Conservation (phyloP, 2,329 filamentous ascomycete species). For the Cladosporium austrohemisphaericum region DNA sequence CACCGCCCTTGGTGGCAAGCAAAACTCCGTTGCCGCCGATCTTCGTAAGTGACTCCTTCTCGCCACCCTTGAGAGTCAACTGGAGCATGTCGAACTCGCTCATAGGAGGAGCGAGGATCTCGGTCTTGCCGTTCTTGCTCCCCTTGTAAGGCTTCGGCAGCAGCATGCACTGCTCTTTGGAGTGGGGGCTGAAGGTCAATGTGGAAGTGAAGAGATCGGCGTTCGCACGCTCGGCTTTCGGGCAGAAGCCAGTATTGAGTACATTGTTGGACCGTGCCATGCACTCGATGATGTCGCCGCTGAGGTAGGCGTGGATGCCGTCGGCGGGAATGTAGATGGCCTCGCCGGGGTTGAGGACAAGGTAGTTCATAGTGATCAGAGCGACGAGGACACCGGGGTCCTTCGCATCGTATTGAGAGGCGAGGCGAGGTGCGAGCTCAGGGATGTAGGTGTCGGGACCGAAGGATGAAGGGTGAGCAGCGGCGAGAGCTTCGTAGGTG, state of each 20-base stretch:
- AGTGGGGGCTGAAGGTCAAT: constrained; percentile 62
- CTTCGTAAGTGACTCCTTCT: constrained; percentile 55
- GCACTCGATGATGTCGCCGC: constrained; percentile 72
- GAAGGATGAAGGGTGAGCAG: constrained; percentile 48
- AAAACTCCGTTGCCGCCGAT: constrained; percentile 61
- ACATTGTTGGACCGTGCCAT: constrained; percentile 76
- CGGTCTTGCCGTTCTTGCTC: constrained; percentile 58
- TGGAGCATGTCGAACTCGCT: constrained; percentile 69
- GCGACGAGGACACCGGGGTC: constrained; percentile 69
- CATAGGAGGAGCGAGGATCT: constrained; percentile 62
- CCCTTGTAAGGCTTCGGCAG: constrained; percentile 34
- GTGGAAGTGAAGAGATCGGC: constrained; percentile 61
- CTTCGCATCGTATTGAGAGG: constrained; percentile 58
- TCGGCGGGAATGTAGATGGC: constrained; percentile 69
- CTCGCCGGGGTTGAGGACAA: constrained; percentile 62
- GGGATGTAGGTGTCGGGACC: constrained; percentile 54
- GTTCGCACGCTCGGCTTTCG: constrained; percentile 59
- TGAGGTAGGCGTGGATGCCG: constrained; percentile 69
- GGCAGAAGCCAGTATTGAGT: constrained; percentile 71
- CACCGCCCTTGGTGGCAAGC: constrained; percentile 59
- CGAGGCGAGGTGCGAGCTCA: constrained; percentile 61
- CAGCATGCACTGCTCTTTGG: constrained; percentile 54
- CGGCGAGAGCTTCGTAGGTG: constrained; percentile 51
- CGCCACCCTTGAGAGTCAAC: constrained; percentile 53
- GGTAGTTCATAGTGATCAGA: constrained; percentile 69